Conservation (phyloP, 208 protist species). For the Acanthamoeba lenticulata region DNA sequence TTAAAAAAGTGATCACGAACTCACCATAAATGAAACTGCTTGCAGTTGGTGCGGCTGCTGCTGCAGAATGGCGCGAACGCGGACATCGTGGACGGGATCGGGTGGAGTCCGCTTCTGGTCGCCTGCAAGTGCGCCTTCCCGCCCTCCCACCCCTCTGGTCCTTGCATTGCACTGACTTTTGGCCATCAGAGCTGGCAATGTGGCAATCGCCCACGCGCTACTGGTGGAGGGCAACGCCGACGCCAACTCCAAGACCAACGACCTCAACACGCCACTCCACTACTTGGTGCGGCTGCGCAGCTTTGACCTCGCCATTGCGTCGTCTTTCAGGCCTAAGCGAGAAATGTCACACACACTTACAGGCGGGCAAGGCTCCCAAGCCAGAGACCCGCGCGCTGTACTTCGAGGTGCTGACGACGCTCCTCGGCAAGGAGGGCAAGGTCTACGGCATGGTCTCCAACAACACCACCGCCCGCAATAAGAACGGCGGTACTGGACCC, state of each 20-base stretch:
- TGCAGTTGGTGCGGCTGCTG: background rate
- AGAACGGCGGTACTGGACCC: background rate
- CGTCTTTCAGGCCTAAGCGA: background rate
- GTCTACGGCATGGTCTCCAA: conserved; percentile 27
- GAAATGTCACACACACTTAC: background rate
- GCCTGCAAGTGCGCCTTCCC: background rate
- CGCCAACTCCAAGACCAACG: conserved; percentile 16
- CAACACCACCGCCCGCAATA: background rate
- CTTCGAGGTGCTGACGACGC: background rate
- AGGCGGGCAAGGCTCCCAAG: background rate
- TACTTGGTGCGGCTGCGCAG: background rate
- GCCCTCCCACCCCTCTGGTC: too few relatives aligned
- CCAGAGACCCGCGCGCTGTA: background rate
- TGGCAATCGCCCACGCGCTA: background rate
- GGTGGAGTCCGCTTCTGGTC: background rate
- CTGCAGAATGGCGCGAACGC: background rate
- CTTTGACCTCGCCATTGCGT: background rate
- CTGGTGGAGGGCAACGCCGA: background rate
- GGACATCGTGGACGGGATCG: background rate
- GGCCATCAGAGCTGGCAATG: background rate
- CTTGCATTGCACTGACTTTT: background rate
- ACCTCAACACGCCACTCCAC: conserved; percentile 31
- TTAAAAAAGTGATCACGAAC: background rate
- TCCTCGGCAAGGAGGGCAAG: conserved; percentile 2
- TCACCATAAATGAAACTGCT: too few relatives aligned